These are phyloP conservation scores for Xerocomellus intermedius DNA, from an alignment of 768 basidiomycete genomes.

Conservation along the genomic window DNA sequence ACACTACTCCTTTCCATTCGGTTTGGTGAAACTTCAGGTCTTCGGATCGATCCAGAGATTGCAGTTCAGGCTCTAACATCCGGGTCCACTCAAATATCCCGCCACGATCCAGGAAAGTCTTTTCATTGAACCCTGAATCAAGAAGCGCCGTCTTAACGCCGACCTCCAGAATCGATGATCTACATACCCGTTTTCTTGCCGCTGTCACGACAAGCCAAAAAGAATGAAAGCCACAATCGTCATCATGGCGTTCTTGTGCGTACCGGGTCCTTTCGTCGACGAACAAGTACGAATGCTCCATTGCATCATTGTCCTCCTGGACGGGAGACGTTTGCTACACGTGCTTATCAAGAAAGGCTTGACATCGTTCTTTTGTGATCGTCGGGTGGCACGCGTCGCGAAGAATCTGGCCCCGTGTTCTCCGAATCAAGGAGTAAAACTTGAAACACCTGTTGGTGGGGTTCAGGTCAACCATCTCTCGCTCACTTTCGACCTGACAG, in stretches of 20 bases:
- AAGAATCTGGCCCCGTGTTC: slow-evolving; percentile 26
- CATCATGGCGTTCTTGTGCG: neutral
- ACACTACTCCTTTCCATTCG: neutral
- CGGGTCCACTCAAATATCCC: slow-evolving; percentile 11
- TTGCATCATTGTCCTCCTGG: slow-evolving; percentile 37
- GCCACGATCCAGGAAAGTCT: slow-evolving; percentile 8
- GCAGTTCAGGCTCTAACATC: neutral
- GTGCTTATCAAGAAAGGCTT: slow-evolving; percentile 35
- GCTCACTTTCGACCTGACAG: slow-evolving; percentile 33
- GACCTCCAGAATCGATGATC: slow-evolving; percentile 12
- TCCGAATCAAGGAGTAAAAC: slow-evolving; percentile 30
- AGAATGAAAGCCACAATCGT: slow-evolving; percentile 17
- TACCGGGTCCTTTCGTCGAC: slow-evolving; percentile 39
- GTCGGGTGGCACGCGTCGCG: slow-evolving; percentile 29
- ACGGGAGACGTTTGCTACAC: slow-evolving; percentile 27
- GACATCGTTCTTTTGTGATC: slow-evolving; percentile 33
- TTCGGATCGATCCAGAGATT: slow-evolving; percentile 1
- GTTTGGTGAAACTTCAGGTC: neutral
- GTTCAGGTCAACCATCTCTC: slow-evolving; percentile 40
- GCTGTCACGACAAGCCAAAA: slow-evolving; percentile 32
- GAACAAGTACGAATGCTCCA: slow-evolving; percentile 39
- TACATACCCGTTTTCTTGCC: slow-evolving; percentile 27
- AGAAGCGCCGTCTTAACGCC: slow-evolving; percentile 18
- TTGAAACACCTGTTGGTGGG: slow-evolving; percentile 28
- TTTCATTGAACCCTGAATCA: slow-evolving; percentile 14